Base-by-base conservation (phyloP, 805 yeast genomes). In the Suhomyces vadensis region DNA sequence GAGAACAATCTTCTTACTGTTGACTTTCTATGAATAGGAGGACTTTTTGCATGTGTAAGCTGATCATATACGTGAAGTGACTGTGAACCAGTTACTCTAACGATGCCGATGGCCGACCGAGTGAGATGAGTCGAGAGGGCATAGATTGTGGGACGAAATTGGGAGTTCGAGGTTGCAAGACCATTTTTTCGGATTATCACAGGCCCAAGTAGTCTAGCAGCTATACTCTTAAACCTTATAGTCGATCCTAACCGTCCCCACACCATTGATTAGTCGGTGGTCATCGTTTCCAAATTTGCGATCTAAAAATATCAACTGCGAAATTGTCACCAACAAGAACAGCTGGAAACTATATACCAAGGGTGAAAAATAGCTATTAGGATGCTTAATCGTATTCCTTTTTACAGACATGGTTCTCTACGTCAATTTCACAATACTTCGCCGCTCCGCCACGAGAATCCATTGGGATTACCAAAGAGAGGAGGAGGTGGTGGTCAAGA, bases 91-190 rank as follows among this genome's bases (percentile, higher is more conserved):
- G 96, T 81, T 0, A 91, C 68, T 39, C 99, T 71, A 3, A 94
- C 74, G 1, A 94, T 88, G 0, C 90, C 96, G 19, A 94, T 81
- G 0, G 97, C 99, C 0, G 97, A 78, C 47, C 84, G 74, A 0
- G 89, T 82, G 0, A 86, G 79, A 6, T 85, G 81, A 0, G 98
- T 92, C 0, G 98, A 88, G 13, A 90, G 67, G 0, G 99, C 99
- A 68, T 85, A 94, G 1, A 94, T 83, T 0, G 99, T 94, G 7
- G 94, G 85, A 14, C 44, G 38, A n/a, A 29, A 29, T 20, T 14
- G 33, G 9, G 7, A 20, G 33, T 17, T 11, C 16, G 33, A 29
- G 2, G 33, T 29, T 16, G 33, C 14, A 14, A 9, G 5, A 7
- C 14, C 8, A 9, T 23, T 7, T 14, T 14, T 5, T 3, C 19